Evolutionary conservation across 2,329 filamentous ascomycete genomes (phyloP).

Genomic region (Curvularia lunata): DNA sequence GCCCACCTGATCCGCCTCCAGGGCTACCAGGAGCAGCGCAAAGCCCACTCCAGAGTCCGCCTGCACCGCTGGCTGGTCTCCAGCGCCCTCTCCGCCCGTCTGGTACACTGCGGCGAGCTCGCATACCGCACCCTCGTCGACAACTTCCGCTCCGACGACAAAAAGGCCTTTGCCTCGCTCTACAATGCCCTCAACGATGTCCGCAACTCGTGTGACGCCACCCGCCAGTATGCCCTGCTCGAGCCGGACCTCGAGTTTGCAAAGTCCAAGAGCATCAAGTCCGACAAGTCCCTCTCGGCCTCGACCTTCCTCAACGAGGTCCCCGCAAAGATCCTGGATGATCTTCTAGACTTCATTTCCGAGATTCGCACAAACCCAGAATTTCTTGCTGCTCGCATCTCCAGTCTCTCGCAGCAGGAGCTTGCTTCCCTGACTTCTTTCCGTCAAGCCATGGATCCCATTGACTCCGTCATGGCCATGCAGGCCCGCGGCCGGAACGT

Average conservation of each 20-base stretch:
- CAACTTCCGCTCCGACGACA: slow-evolving; percentile 78
- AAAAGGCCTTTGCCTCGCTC: slow-evolving; percentile 74
- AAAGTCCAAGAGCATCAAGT: slow-evolving; percentile 45
- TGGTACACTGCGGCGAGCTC: slow-evolving; percentile 76
- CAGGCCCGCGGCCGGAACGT: slow-evolving; percentile 61
- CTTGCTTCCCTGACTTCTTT: slow-evolving; percentile 78
- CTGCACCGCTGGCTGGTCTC: slow-evolving; percentile 77
- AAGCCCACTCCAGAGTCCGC: slow-evolving; percentile 73
- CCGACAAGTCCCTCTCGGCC: slow-evolving; percentile 55
- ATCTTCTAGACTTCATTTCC: slow-evolving; percentile 78
- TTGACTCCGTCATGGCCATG: slow-evolving; percentile 81
- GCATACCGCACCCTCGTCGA: slow-evolving; percentile 78
- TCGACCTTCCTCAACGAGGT: slow-evolving; percentile 68
- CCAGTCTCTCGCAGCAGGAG: slow-evolving; percentile 75
- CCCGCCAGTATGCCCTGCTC: slow-evolving; percentile 71
- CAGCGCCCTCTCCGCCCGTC: slow-evolving; percentile 74
- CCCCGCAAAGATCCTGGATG: slow-evolving; percentile 74
- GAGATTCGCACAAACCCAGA: slow-evolving; percentile 85
- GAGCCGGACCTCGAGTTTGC: slow-evolving; percentile 72
- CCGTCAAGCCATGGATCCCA: slow-evolving; percentile 77
- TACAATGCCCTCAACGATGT: slow-evolving; percentile 82
- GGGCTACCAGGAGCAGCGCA: slow-evolving; percentile 82
- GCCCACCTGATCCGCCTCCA: slow-evolving; percentile 78
- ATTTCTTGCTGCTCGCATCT: slow-evolving; percentile 83
- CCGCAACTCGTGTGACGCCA: slow-evolving; percentile 75